A percentile compares a stretch with the other conserved stretches of the same genome.
Evolutionary conservation across 2,329 filamentous ascomycete genomes (phyloP).

Genomic region (Xylaria digitata): DNA sequence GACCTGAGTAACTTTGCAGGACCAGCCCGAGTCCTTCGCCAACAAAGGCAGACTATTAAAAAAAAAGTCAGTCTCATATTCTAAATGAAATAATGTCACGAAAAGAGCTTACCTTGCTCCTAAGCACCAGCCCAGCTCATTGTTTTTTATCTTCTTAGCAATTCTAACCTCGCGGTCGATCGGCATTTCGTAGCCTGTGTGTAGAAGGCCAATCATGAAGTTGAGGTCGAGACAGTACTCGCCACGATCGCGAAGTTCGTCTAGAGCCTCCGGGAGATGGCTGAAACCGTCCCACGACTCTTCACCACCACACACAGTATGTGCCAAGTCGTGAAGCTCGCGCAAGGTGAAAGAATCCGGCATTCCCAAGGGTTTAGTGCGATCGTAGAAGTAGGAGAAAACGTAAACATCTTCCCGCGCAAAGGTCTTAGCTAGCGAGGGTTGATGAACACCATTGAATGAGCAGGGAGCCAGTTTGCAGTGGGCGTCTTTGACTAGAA

Average conservation of each 20-base stretch:
- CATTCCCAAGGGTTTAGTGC: conserved; percentile 93
- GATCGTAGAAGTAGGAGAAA: conserved; percentile 98
- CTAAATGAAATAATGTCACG: background rate
- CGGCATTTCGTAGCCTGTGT: conserved; percentile 98
- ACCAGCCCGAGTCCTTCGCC: conserved; percentile 85
- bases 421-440: conserved; percentile 91
- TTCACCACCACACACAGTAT: conserved; percentile 85
- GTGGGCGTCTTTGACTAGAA: conserved; percentile 84
- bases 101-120: conserved; percentile 81
- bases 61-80: conserved; percentile 52
- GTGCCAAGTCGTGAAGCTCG: conserved; percentile 87
- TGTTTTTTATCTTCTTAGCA: conserved; percentile 97
- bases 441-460: conserved; percentile 97
- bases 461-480: conserved; percentile 93
- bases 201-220: conserved; percentile 92
- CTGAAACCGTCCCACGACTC: conserved; percentile 83
- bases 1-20: conserved; percentile 85
- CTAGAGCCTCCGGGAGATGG: conserved; percentile 78
- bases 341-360: conserved; percentile 95
- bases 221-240: conserved; percentile 96
- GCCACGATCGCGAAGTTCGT: conserved; percentile 82
- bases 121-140: conserved; percentile 97
- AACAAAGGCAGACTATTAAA: conserved; percentile 80
- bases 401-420: conserved; percentile 91
- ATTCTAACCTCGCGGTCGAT: conserved; percentile 96